Evolutionary conservation across 164 flowering plant genomes (phyloP).

Genomic region (Kingdonia uniflora): DNA sequence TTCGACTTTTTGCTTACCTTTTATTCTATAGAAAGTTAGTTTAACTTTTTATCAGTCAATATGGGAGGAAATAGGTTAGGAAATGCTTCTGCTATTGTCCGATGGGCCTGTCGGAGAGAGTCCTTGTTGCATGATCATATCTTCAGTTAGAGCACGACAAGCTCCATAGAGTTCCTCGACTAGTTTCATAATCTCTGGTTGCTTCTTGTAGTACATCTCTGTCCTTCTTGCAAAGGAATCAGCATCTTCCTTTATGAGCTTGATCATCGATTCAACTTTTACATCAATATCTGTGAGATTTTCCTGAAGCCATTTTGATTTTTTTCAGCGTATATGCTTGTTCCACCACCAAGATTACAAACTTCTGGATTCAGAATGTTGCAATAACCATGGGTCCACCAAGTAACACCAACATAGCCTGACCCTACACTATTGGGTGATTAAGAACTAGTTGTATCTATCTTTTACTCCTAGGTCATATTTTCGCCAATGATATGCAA

Average conservation of each 20-base stretch:
- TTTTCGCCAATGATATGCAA: too few relatives aligned
- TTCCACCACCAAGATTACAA: slow-evolving; percentile 98
- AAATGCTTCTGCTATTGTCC: slow-evolving; percentile 71
- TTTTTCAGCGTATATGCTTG: slow-evolving; percentile 91
- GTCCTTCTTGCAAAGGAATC: slow-evolving; percentile 97
- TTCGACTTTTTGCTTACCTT: too few relatives aligned
- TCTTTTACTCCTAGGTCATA: too few relatives aligned
- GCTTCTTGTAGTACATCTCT: slow-evolving; percentile 95
- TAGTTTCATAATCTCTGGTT: slow-evolving; percentile 91
- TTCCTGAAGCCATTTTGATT: slow-evolving; percentile 96
- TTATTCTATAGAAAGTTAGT: too few relatives aligned
- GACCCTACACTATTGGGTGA: too few relatives aligned
- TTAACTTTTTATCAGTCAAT: slow-evolving; percentile 45
- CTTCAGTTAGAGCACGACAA: slow-evolving; percentile 92
- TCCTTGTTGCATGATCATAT: slow-evolving; percentile 83
- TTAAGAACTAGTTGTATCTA: too few relatives aligned
- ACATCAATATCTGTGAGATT: slow-evolving; percentile 82
- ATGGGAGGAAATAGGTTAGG: slow-evolving; percentile 59
- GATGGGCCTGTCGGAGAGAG: slow-evolving; percentile 84
- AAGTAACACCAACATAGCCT: slow-evolving; percentile 5
- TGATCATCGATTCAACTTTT: slow-evolving; percentile 91
- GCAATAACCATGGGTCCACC: slow-evolving; percentile 44
- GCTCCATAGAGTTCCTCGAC: slow-evolving; percentile 93
- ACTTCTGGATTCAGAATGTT: slow-evolving; percentile 36
- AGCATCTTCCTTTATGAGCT: slow-evolving; percentile 96